Evolutionary conservation across 345 rosid species (phyloP), one percentile per base, ranked within the genome.

Genomic region (rapeseed (Brassica napus)): DNA sequence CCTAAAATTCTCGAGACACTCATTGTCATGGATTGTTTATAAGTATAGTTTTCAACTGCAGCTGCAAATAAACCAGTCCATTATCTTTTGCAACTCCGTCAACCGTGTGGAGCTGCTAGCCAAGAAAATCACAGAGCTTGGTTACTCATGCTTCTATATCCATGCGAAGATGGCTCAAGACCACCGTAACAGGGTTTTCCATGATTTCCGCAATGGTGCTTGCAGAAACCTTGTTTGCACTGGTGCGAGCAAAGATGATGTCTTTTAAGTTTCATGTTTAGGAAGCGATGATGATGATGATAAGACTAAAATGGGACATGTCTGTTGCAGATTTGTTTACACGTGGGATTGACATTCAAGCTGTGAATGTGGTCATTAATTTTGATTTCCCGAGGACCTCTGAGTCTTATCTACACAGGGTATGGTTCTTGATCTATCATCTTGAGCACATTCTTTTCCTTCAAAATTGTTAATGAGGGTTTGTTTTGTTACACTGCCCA

Each of bases 161-260:
- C 99, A 94, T 81, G 97, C 98, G 6, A 94, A 92, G 85, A 94
- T 94, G 98, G 88, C 93, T 85, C 98, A 94, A 86, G 97, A 92
- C 76, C 98, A 94, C 84, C 95, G 98, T 71, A 94, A 94, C 81
- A 86, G 98, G 83, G 98, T 94, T 35, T 94, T 94, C 84, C 98
- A 94, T 83, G 97, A 94, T 73, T 94, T 94, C 86, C 98, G 98
- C 79, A 94, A 94, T 77, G 98, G 98, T 74, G 98, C 98, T 78
- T 92, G 98, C 88, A 87, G 98, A 86, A 95, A 95, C 78, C 98
- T 95, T 84, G 99, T 95, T 82, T 95, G 98, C 71, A 95, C 99
- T 72, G 99, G 99, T 95, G 3, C 57, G 57, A 23, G 24, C 24
- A 23, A 23, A 23, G 24, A 23, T 49, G 1, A n/a, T 49, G 18